A percentile compares a stretch with the other conserved stretches of the same genome.
phyloP scores from a whole-genome alignment of 495 filamentous ascomycete species.

The Penicillium odoratum region DNA sequence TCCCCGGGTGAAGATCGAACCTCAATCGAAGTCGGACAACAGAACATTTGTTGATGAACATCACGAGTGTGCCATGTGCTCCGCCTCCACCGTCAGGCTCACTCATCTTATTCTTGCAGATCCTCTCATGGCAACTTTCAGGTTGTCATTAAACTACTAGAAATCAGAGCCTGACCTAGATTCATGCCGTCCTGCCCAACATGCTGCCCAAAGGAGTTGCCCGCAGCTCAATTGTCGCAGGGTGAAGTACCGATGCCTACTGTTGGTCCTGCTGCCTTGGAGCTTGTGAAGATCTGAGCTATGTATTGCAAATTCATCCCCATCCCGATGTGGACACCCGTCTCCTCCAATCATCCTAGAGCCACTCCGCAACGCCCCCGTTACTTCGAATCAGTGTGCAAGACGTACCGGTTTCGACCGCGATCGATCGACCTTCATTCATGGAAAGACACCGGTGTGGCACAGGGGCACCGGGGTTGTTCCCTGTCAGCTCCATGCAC shows the following conservation, averaged over 20 bases:
- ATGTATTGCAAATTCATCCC: constrained; percentile 15
- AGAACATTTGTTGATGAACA: neutral
- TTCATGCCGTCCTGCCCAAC: constrained; percentile 31
- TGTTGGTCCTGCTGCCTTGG: constrained; percentile 3
- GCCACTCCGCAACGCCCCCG: constrained; percentile 12
- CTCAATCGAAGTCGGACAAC: neutral
- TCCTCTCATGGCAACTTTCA: constrained; percentile 17
- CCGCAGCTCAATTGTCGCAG: constrained; percentile 9
- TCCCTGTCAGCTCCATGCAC: constrained; percentile 12
- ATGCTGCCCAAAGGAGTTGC: constrained; percentile 37
- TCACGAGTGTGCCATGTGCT: constrained; percentile 22
- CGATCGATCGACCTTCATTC: constrained; percentile 27
- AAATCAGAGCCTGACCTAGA: constrained; percentile 11
- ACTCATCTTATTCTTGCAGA: constrained; percentile 21
- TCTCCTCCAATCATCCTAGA: constrained; percentile 10
- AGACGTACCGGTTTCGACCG: constrained; percentile 11
- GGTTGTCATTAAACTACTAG: constrained; percentile 18
- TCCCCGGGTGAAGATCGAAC: neutral
- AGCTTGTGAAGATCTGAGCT: constrained; percentile 19
- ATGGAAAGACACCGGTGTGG: constrained; percentile 3
- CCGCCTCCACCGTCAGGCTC: constrained; percentile 26
- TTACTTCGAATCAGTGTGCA: constrained; percentile 18
- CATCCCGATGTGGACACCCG: constrained; percentile 13
- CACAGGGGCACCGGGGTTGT: constrained; percentile 9
- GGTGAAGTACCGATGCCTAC: constrained; percentile 14